A percentile compares a stretch with the other conserved stretches of the same genome.
These are phyloP conservation scores for Fraxinus ornus DNA, from an alignment of 305 asterid species.

Conservation along the genomic window DNA sequence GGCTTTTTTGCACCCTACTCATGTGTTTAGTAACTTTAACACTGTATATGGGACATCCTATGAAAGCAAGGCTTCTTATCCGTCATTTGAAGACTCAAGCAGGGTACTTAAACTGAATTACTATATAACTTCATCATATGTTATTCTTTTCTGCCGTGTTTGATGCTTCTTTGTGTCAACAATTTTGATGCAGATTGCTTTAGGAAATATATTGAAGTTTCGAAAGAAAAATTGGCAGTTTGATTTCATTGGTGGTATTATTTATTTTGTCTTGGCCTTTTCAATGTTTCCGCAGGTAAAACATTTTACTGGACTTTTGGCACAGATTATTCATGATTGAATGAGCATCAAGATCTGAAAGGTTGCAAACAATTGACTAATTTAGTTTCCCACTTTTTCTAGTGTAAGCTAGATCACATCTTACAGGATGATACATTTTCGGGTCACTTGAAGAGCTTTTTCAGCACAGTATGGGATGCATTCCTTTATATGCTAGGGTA, in stretches of 20 bases:
- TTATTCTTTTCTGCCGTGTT: constrained; percentile 13
- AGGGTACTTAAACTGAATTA: constrained; percentile 49
- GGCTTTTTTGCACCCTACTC: constrained; percentile 99
- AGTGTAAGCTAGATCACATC: constrained; percentile 96
- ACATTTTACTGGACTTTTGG: not conserved
- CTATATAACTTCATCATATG: constrained; percentile 8
- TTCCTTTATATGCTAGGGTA: constrained; percentile 69
- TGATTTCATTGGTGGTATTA: constrained; percentile 92
- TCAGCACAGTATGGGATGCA: constrained; percentile 78
- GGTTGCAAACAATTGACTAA: constrained; percentile 22
- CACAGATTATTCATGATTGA: not conserved
- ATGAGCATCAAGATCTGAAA: constrained; percentile 2
- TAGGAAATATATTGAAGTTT: constrained; percentile 95
- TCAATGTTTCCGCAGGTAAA: constrained; percentile 98
- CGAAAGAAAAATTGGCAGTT: constrained; percentile 99
- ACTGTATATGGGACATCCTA: constrained; percentile 55
- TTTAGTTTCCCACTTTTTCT: constrained; percentile 30
- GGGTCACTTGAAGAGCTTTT: constrained; percentile 82
- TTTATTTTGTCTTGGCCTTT: constrained; percentile 80
- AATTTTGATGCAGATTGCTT: constrained; percentile 78
- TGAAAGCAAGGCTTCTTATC: constrained; percentile 76
- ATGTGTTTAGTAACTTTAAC: constrained; percentile 74
- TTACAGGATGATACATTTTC: constrained; percentile 77
- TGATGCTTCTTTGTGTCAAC: constrained; percentile 12
- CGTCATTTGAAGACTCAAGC: constrained; percentile 96